Base-by-base conservation (phyloP, 768 basidiomycete species). In the Tephrocybe sp. region DNA sequence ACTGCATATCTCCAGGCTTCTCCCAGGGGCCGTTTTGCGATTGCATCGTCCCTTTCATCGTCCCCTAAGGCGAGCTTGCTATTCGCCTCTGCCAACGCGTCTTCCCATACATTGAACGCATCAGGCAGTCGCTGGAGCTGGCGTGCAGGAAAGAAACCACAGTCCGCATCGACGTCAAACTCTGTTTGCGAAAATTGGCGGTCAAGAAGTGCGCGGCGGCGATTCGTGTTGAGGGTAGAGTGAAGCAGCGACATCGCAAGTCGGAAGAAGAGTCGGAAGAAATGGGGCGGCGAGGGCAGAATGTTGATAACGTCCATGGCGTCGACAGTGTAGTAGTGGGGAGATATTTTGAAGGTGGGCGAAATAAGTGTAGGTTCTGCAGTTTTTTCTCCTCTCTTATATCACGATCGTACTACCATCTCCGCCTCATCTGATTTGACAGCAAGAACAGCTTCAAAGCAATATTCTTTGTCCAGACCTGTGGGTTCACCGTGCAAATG, bases 61-160 rank as follows among this genome's bases (percentile, higher is more conserved):
- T 79, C 80, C 27, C 83, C 86, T 26, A 86, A 67, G 51, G 74
- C 74, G 25, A 92, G 67, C 15, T 75, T 65, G 4, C 67, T 72
- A 58, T 67, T 74, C 21, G 86, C 89, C 18, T 73, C 74, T 12
- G 60, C 67, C 24, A 87, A 75, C 25, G 80, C 85, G 27, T 69
- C 55, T 67, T 95, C 92, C 93, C 92, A 98, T 4, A 80, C 62
- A 11, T 64, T 66, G 60, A 78, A 95, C 25, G 68, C 64, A 8
- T 61, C 63, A 4, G 75, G 72, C 21, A 96, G 72, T 22, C 68
- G 75, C 2, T 79, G 75, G 6, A 89, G 75, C 1, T 83, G 84
- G 30, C 71, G 66, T 2, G 78, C 66, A 0, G 95, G 96, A 57
- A 98, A 80, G 72, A 98, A 98, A 0, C 96, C 96, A 0, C 89